A percentile compares a stretch with the other conserved stretches of the same genome.
phyloP scores from a whole-genome alignment of 2,329 filamentous ascomycete species.

The Microdochium nivale region DNA sequence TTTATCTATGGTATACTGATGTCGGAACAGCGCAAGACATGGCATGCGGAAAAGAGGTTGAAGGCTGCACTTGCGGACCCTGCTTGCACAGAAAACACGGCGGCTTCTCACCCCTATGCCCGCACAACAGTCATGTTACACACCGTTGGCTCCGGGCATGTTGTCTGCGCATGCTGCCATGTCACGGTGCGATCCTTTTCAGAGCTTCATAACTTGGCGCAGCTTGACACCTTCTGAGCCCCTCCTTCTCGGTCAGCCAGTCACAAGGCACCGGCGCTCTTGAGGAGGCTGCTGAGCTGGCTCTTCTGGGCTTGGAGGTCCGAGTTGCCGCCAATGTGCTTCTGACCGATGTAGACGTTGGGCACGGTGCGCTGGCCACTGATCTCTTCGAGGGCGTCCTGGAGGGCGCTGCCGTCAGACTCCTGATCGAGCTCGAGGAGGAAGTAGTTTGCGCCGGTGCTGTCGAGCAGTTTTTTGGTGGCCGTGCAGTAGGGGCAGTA shows the following conservation, averaged over 20 bases:
- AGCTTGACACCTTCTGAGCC: no score
- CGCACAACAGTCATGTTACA: no score
- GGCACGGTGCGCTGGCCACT: conserved; percentile 83
- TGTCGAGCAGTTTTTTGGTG: conserved; percentile 66
- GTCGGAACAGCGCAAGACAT: no score
- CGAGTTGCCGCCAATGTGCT: conserved; percentile 96
- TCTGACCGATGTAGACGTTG: conserved; percentile 84
- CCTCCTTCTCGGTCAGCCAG: conserved; percentile 3
- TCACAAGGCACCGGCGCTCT: conserved; percentile 55
- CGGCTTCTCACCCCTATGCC: no score
- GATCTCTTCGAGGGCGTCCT: conserved; percentile 73
- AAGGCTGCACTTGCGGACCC: no score
- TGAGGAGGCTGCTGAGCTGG: conserved; percentile 57
- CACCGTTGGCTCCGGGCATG: no score
- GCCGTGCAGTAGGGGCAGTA: conserved; percentile 90
- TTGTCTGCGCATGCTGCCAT: no score
- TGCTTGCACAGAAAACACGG: no score
- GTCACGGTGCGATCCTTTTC: no score
- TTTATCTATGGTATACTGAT: no score
- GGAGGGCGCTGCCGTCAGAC: conserved; percentile 72
- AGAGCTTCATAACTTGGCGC: not conserved
- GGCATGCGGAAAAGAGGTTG: no score
- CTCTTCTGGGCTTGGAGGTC: conserved; percentile 62
- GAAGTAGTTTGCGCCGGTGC: conserved; percentile 63
- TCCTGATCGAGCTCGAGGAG: conserved; percentile 78